phyloP scores from a whole-genome alignment of 2,329 filamentous ascomycete genomes.

The Penicillium griseofulvum region DNA sequence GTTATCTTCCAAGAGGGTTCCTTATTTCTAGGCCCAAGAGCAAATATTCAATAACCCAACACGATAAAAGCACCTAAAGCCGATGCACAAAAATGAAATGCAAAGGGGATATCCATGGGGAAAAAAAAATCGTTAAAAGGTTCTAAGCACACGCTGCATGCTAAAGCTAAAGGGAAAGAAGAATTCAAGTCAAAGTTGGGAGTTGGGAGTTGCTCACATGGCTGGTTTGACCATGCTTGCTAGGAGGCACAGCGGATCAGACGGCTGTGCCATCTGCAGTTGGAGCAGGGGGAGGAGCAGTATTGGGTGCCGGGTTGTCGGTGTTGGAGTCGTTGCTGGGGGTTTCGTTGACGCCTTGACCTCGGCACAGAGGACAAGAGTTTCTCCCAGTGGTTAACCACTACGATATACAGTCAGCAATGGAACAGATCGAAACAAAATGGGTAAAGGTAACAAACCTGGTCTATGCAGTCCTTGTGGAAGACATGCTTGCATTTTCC shows the following conservation, averaged over 20 bases:
- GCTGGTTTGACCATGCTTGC: background rate
- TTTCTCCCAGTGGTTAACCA: conserved; percentile 61
- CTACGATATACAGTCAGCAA: conserved; percentile 43
- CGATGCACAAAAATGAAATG: conserved; percentile 18
- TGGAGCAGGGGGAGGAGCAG: conserved; percentile 18
- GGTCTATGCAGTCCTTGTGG: conserved; percentile 67
- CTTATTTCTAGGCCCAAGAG: conserved; percentile 1
- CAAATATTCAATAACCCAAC: conserved; percentile 7
- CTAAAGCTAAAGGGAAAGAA: conserved; percentile 24
- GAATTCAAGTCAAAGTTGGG: conserved; percentile 3
- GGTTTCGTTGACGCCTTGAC: conserved; percentile 44
- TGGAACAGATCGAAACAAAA: conserved; percentile 6
- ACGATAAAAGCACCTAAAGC: conserved; percentile 16
- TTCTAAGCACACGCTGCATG: conserved; percentile 33
- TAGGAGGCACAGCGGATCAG: background rate
- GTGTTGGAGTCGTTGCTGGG: conserved; percentile 13
- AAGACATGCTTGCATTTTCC: conserved; percentile 65
- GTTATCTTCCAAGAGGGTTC: background rate
- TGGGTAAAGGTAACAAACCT: conserved; percentile 49
- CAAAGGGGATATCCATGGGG: conserved; percentile 31
- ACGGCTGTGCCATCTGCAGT: conserved; percentile 7
- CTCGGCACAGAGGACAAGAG: conserved; percentile 39
- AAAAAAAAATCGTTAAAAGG: conserved; percentile 25
- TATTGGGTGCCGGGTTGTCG: conserved; percentile 10
- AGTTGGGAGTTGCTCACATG: background rate